These are phyloP conservation scores for Rhodotorula babjevae DNA, from an alignment of 768 basidiomycete genomes.

Conservation along the genomic window DNA sequence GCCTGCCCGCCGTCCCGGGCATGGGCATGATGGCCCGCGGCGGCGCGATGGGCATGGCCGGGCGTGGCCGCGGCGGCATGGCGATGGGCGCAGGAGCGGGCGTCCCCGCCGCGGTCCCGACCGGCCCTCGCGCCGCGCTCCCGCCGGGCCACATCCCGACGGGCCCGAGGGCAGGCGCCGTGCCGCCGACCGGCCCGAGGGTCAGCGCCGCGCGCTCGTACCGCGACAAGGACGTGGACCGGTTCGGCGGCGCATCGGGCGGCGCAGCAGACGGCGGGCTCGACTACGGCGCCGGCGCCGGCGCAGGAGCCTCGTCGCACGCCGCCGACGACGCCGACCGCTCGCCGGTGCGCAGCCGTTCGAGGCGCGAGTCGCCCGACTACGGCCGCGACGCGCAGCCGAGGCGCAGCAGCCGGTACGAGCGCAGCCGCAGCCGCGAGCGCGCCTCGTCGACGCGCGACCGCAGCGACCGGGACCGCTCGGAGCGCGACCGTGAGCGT, in stretches of 20 bases:
- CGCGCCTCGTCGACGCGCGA: background rate
- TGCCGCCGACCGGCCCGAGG: background rate
- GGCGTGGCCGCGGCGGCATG: conserved; percentile 9
- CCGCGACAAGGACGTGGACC: conserved; percentile 37
- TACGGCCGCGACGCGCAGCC: conserved; percentile 3
- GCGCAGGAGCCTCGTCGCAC: conserved; percentile 9
- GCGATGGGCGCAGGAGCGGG: background rate
- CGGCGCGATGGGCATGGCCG: background rate
- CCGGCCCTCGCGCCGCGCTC: conserved; percentile 22
- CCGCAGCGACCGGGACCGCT: conserved; percentile 9
- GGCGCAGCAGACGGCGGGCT: conserved; percentile 7
- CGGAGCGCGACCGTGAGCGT: conserved; percentile 19
- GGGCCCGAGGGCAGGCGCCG: conserved; percentile 14
- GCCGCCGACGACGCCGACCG: background rate
- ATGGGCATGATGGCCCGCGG: background rate
- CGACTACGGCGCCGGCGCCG: conserved; percentile 34
- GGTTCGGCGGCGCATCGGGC: background rate
- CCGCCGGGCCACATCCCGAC: conserved; percentile 22
- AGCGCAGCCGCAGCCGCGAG: background rate
- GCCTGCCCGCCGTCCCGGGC: background rate
- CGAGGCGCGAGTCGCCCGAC: conserved; percentile 8
- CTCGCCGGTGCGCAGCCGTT: conserved; percentile 9
- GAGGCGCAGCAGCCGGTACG: conserved; percentile 1
- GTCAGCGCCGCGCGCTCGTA: conserved; percentile 17
- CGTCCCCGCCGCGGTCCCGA: conserved; percentile 3